Evolutionary conservation across 306 rosid genomes (phyloP).

Genomic region (Boehmeria nivea): DNA sequence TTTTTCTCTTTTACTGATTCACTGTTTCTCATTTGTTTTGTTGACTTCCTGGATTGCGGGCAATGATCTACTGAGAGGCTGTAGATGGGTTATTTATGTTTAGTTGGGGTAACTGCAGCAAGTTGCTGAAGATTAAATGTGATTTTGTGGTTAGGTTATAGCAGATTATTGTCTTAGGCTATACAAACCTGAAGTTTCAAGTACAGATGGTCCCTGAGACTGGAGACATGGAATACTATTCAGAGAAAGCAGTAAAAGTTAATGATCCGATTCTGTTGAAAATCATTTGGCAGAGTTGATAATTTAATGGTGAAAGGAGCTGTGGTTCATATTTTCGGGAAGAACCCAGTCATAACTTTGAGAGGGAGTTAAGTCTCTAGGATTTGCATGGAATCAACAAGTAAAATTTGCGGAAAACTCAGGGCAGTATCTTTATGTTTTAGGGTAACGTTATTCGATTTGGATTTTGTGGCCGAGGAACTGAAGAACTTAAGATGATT

Average conservation of each 20-base stretch:
- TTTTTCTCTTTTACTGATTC: conserved; percentile 8
- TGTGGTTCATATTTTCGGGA: conserved; percentile 24
- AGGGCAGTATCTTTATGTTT: conserved; percentile 17
- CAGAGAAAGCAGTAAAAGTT: conserved; percentile 23
- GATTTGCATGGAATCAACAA: too few relatives aligned
- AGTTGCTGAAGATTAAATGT: conserved; percentile 30
- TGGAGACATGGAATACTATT: conserved; percentile 25
- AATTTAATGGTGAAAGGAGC: conserved; percentile 12
- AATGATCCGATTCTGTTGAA: conserved; percentile 18
- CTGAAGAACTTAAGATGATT: conserved; percentile 16
- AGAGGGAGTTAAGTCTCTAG: too few relatives aligned
- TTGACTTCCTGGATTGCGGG: conserved; percentile 40
- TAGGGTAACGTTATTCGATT: conserved; percentile 10
- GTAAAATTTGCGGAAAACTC: conserved; percentile 20
- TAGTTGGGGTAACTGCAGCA: conserved; percentile 39
- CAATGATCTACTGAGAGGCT: conserved; percentile 40
- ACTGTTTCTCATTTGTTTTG: conserved; percentile 25
- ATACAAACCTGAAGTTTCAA: conserved; percentile 24
- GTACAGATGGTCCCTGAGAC: conserved; percentile 24
- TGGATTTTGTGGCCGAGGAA: conserved; percentile 28
- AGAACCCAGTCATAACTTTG: conserved; percentile 13
- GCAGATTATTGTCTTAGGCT: conserved; percentile 30
- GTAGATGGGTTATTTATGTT: conserved; percentile 32
- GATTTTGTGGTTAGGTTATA: conserved; percentile 36
- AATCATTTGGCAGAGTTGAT: conserved; percentile 17